Percentiles rank a stretch among this genome's conserved stretches.
Evolutionary conservation across 2,329 filamentous ascomycete species (phyloP).

Genomic region (Epichloe aotearoae): DNA sequence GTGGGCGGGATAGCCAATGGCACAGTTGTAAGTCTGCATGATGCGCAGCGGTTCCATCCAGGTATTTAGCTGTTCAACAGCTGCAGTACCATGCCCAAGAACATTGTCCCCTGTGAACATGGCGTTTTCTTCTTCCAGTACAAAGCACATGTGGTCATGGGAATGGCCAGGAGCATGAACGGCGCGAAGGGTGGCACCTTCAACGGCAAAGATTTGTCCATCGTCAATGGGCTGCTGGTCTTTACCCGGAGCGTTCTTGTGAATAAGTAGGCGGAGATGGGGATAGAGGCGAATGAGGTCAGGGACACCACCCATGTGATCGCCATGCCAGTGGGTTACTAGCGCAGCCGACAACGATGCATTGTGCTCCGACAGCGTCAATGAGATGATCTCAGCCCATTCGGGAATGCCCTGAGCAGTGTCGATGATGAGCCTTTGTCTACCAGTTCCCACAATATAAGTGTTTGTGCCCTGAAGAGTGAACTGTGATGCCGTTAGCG

Average conservation of each 20-base stretch:
- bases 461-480: slow-evolving; percentile 57
- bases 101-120: slow-evolving; percentile 68
- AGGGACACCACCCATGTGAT: slow-evolving; percentile 54
- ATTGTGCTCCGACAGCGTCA: slow-evolving; percentile 5
- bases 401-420: slow-evolving; percentile 53
- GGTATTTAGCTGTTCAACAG: slow-evolving; percentile 52
- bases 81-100: slow-evolving; percentile 58
- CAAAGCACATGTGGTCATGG: slow-evolving; percentile 52
- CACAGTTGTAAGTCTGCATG: slow-evolving; percentile 41
- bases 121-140: slow-evolving; percentile 49
- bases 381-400: slow-evolving; percentile 34
- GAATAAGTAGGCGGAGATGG: slow-evolving; percentile 21
- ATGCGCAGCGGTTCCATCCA: slow-evolving; percentile 48
- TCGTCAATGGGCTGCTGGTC: slow-evolving; percentile 28
- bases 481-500: slow-evolving; percentile 24
- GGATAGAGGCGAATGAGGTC: slow-evolving; percentile 33
- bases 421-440: slow-evolving; percentile 53
- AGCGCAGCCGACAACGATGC: slow-evolving; percentile 27
- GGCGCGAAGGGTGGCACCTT: slow-evolving; percentile 47
- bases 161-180: slow-evolving; percentile 58
- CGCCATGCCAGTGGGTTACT: slow-evolving; percentile 63
- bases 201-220: slow-evolving; percentile 34
- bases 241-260: slow-evolving; percentile 40
- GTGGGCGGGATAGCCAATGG: slow-evolving; percentile 46
- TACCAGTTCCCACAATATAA: slow-evolving; percentile 57